Evolutionary conservation across 1,284 basidiomycete species (phyloP).

Genomic region (Meira nashicola): DNA sequence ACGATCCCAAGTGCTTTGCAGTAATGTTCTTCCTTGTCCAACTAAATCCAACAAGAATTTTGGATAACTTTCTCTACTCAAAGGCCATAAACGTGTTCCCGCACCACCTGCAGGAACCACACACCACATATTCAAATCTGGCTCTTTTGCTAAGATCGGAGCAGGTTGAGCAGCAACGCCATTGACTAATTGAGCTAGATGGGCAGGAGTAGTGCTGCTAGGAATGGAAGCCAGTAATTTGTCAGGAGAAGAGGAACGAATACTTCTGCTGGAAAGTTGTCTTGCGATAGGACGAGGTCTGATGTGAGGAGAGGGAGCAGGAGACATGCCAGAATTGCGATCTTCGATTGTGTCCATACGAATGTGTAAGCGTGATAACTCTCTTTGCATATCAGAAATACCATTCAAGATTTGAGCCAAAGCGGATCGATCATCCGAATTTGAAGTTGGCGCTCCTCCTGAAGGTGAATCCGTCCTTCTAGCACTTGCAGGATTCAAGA

Average conservation of each 20-base stretch:
- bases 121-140: conserved; percentile 46
- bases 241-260: conserved; percentile 30
- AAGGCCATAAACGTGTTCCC: conserved; percentile 17
- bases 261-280: conserved; percentile 14
- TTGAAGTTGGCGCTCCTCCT: neutral
- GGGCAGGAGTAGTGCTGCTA: conserved; percentile 11
- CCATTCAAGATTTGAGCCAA: conserved; percentile 42
- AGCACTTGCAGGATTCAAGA: too few species aligned
- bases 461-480: too few species aligned
- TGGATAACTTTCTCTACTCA: conserved; percentile 16
- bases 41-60: conserved; percentile 19
- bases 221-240: conserved; percentile 15
- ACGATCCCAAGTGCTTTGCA: conserved; percentile 19
- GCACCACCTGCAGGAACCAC: conserved; percentile 46
- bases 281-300: conserved; percentile 23
- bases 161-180: conserved; percentile 24
- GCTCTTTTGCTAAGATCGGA: conserved; percentile 39
- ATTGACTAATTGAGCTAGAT: conserved; percentile 17
- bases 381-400: conserved; percentile 41
- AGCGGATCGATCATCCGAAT: conserved; percentile 15
- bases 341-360: conserved; percentile 36
- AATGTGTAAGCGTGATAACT: conserved; percentile 37
- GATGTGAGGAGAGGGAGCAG: conserved; percentile 26
- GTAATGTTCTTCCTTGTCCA: conserved; percentile 13
- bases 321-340: conserved; percentile 14